These are phyloP conservation scores for Boletus pseudopeckii DNA, from an alignment of 768 basidiomycete species.

Conservation along the genomic window DNA sequence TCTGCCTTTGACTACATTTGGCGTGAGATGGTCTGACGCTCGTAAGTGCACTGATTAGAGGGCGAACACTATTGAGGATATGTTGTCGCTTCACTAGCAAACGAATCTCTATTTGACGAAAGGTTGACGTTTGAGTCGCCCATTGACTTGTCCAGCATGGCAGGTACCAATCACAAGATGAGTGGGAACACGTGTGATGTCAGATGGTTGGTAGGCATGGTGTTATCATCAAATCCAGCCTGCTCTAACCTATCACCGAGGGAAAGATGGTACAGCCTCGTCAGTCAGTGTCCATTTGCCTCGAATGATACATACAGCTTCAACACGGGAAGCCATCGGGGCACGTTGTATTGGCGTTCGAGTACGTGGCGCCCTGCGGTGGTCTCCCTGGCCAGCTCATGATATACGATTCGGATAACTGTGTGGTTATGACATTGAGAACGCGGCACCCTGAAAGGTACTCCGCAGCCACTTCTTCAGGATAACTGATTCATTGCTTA, in stretches of 20 bases:
- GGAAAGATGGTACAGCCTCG: not conserved
- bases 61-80: not conserved
- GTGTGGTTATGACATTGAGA: not conserved
- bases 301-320: not conserved
- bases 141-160: not conserved
- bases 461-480: not conserved
- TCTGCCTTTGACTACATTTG: not conserved
- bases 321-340: not conserved
- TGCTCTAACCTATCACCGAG: not conserved
- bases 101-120: not conserved
- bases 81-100: not conserved
- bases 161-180: not conserved
- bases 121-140: not conserved
- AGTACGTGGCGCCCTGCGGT: not conserved
- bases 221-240: not conserved
- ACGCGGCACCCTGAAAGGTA: not conserved
- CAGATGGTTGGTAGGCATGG: not conserved
- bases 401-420: not conserved
- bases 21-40: not conserved
- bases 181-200: not conserved
- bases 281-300: not conserved
- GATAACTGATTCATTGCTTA: not conserved
- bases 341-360: not conserved
- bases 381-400: not conserved
- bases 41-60: not conserved